These are phyloP conservation scores for Penicillium palitans DNA, from an alignment of 2,329 filamentous ascomycete species.

Conservation along the genomic window DNA sequence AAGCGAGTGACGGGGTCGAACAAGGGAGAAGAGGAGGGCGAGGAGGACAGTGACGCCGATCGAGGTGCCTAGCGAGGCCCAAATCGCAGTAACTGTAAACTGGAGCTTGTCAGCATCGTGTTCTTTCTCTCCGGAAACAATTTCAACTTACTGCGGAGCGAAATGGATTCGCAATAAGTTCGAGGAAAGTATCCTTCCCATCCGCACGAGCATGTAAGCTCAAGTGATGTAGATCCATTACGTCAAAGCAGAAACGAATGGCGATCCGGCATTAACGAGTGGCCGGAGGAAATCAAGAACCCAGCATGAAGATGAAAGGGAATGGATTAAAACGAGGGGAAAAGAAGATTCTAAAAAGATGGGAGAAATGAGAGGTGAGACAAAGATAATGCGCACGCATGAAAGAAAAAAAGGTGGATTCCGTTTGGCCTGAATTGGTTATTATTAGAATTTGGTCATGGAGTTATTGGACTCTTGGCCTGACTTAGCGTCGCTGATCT, in stretches of 20 bases:
- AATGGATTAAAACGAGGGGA: slow-evolving; percentile 11
- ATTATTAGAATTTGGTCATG: slow-evolving; percentile 22
- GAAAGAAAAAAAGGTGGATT: slow-evolving; percentile 25
- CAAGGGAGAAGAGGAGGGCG: slow-evolving; percentile 78
- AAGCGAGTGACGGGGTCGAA: slow-evolving; percentile 86
- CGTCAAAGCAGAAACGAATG: slow-evolving; percentile 22
- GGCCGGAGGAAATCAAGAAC: slow-evolving; percentile 16
- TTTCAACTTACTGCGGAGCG: slow-evolving; percentile 40
- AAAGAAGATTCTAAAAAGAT: slow-evolving; percentile 5
- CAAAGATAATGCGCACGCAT: slow-evolving; percentile 16
- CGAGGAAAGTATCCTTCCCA: slow-evolving; percentile 42
- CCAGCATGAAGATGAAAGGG: slow-evolving; percentile 16
- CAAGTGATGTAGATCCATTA: slow-evolving; percentile 29
- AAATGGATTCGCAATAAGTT: slow-evolving; percentile 49
- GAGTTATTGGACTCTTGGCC: not conserved
- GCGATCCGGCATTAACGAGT: slow-evolving; percentile 18
- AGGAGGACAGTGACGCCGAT: slow-evolving; percentile 72
- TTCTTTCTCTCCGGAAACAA: not conserved
- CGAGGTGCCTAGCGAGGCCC: slow-evolving; percentile 77
- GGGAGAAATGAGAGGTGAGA: slow-evolving; percentile 17
- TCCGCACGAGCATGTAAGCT: slow-evolving; percentile 29
- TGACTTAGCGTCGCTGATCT: slow-evolving; percentile 14
- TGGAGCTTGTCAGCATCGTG: slow-evolving; percentile 32
- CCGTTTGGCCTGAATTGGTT: slow-evolving; percentile 14
- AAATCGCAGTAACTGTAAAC: slow-evolving; percentile 64